phyloP scores from a whole-genome alignment of 305 asterid genomes.

The Fraxinus ornus region DNA sequence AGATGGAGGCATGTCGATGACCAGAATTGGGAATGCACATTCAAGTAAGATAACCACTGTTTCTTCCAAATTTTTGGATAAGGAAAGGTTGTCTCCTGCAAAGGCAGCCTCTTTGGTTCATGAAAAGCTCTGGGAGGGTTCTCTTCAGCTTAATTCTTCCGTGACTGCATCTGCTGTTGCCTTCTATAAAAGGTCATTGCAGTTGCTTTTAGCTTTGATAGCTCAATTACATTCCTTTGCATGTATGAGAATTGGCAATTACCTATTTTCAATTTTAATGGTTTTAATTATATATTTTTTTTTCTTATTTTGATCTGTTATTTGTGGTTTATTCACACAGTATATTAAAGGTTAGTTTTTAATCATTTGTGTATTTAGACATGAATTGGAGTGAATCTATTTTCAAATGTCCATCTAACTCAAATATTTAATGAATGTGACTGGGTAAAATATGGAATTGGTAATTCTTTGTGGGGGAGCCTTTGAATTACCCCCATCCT shows the following conservation, averaged over 20 bases:
- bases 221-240: background rate
- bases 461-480: background rate
- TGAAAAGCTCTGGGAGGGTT: slow-evolving; percentile 39
- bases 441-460: background rate
- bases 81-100: slow-evolving; percentile 8
- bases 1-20: background rate
- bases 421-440: background rate
- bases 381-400: background rate
- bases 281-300: background rate
- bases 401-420: background rate
- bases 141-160: slow-evolving; percentile 30
- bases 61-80: slow-evolving; percentile 12
- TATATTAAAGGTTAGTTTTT: background rate
- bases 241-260: background rate
- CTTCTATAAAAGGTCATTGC: slow-evolving; percentile 33
- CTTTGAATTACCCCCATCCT: background rate
- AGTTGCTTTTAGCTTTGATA: slow-evolving; percentile 9
- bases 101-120: slow-evolving; percentile 16
- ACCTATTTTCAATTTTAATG: background rate
- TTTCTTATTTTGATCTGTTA: background rate
- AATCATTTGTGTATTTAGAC: background rate
- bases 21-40: slow-evolving; percentile 6
- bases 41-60: slow-evolving; percentile 6
- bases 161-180: slow-evolving; percentile 27
- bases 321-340: background rate